Evolutionary conservation across 352 stramenopile genomes (phyloP).

Genomic region (Globisporangium lucens): DNA sequence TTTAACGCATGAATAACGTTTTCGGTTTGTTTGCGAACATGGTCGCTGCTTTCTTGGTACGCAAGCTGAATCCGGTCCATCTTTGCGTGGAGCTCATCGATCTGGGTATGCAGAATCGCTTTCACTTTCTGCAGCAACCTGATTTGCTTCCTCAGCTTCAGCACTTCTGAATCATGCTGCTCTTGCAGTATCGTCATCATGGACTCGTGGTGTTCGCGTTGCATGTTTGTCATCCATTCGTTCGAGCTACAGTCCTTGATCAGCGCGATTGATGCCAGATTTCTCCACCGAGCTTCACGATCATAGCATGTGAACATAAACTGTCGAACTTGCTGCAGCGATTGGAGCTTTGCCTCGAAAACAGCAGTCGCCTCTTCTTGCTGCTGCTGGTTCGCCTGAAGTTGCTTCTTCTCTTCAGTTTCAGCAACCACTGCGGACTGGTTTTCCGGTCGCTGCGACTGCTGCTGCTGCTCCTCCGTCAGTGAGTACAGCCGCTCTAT

Average conservation of each 20-base stretch:
- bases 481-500: conserved; percentile 43
- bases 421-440: not conserved
- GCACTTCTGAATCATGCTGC: conserved; percentile 44
- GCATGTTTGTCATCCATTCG: conserved; percentile 66
- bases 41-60: conserved; percentile 53
- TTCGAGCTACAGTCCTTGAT: conserved; percentile 60
- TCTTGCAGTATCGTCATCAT: conserved; percentile 39
- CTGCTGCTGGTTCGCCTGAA: conserved; percentile 17
- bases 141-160: conserved; percentile 40
- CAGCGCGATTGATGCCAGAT: conserved; percentile 37
- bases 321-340: conserved; percentile 41
- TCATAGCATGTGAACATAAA: conserved; percentile 68
- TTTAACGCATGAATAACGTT: conserved; percentile 42
- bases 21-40: conserved; percentile 43
- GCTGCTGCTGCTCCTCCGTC: conserved; percentile 20
- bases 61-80: conserved; percentile 33
- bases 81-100: conserved; percentile 30
- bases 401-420: conserved; percentile 1
- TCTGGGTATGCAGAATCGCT: conserved; percentile 31
- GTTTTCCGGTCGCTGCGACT: not conserved
- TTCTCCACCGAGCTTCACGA: conserved; percentile 59
- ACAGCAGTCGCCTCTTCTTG: conserved; percentile 35
- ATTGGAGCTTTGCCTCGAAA: conserved; percentile 51
- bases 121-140: conserved; percentile 43
- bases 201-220: conserved; percentile 51